A percentile compares a stretch with the other conserved stretches of the same genome.
These are phyloP conservation scores for Phylloporus sp. DNA, from an alignment of 768 basidiomycete species.

Conservation along the genomic window DNA sequence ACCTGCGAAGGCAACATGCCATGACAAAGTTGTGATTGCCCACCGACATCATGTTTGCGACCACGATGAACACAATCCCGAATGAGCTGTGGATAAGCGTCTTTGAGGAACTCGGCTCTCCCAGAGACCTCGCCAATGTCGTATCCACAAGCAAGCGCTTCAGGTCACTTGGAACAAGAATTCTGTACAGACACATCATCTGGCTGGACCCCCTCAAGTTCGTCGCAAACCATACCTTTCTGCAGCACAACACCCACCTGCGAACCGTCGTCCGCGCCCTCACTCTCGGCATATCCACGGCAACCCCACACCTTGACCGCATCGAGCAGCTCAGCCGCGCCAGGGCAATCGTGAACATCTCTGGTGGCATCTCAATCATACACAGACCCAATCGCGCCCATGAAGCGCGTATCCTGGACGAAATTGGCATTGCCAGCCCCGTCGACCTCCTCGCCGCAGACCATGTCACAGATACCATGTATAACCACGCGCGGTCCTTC, in stretches of 20 bases:
- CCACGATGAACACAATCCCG: conserved; percentile 26
- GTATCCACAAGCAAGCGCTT: conserved; percentile 32
- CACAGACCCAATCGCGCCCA: conserved; percentile 19
- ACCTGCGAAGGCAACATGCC: not conserved
- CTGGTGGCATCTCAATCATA: conserved; percentile 13
- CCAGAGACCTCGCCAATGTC: conserved; percentile 31
- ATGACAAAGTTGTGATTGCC: not conserved
- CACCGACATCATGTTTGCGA: not conserved
- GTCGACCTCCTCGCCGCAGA: conserved; percentile 24
- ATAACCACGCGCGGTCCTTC: conserved; percentile 24
- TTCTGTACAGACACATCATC: conserved; percentile 33
- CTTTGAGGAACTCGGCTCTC: conserved; percentile 32
- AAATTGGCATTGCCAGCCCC: conserved; percentile 13
- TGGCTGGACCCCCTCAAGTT: conserved; percentile 32
- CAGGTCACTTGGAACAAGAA: conserved; percentile 24
- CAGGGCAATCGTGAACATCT: conserved; percentile 19
- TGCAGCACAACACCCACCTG: conserved; percentile 6
- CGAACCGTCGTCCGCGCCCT: conserved; percentile 18
- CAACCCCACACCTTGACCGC: conserved; percentile 14
- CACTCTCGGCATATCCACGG: conserved; percentile 26
- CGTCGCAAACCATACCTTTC: conserved; percentile 18
- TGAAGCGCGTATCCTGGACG: conserved; percentile 26
- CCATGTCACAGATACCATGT: conserved; percentile 15
- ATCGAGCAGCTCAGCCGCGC: conserved; percentile 29
- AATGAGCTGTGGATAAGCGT: conserved; percentile 38